Base-by-base conservation (phyloP, 768 basidiomycete species). In the Suillus americanus region DNA sequence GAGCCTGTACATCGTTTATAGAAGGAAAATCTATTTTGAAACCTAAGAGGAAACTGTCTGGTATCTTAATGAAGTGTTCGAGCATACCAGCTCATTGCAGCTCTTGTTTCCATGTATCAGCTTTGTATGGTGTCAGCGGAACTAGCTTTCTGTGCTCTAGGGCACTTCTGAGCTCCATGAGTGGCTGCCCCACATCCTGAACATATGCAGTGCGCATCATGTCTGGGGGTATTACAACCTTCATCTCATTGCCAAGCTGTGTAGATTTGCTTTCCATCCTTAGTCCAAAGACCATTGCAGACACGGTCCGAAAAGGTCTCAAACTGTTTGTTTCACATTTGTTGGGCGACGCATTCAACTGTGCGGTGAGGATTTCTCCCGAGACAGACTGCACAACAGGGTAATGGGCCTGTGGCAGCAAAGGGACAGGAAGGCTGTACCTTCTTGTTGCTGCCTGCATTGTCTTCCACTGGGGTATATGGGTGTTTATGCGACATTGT, bases 151-250 rank as follows among this genome's bases (percentile, higher is more conserved):
- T 77, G 71, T 16, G 71, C 74, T 57, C 62, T 72, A 79, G 76
- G 72, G 69, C 83, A 84, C 0, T 35, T 54, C 46, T 78, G 71
- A 70, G 83, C 81, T 40, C 83, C 77, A 60, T 84, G 80, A 35
- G 46, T 43, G 43, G 67, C 7, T 0, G 64, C 56, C 10, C 79
- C 76, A 51, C 83, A 83, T 2, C 83, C 80, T 0, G 80, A 82
- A 72, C 82, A 84, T 13, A 75, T 60, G 71, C 83, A 81, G 0
- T 62, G 46, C 18, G 64, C n/a, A 14, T 67, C 61, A 67, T 79
- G 75, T 5, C 63, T 60, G 18, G 28, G 16, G 33, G 65, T 46
- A 46, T 23, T 40, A 66, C 79, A 83, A 0, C 78, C 74, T 20
- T 33, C 41, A 0, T 62, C 28, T 0, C 45, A 30, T 46, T 83